A percentile compares a stretch with the other conserved stretches of the same genome.
Conservation (phyloP, 176 grass and related monocot genomes). For the Bolboschoenus planiculmis region DNA sequence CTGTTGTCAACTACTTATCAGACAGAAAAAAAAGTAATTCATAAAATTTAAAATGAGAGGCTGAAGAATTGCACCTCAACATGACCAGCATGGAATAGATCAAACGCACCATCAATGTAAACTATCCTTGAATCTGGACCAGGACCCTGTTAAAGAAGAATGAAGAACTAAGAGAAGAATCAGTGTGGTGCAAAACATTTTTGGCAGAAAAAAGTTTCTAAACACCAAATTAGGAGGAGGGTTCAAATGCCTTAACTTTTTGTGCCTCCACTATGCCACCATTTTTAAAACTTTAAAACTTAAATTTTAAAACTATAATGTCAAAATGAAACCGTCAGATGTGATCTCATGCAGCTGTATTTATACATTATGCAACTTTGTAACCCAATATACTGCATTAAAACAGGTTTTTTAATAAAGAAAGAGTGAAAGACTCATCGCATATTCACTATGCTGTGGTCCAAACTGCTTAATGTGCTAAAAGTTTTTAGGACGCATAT, state of each 20-base stretch:
- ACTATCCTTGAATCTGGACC: conserved; percentile 76
- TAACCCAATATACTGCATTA: not conserved
- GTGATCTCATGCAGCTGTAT: not conserved
- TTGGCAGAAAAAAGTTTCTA: not conserved
- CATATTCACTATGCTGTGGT: not conserved
- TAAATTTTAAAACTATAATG: no score
- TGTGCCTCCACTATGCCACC: no score
- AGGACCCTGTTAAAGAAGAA: conserved; percentile 56
- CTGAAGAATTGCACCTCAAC: conserved; percentile 60
- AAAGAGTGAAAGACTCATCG: not conserved
- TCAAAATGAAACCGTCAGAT: no score
- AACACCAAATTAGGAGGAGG: conserved; percentile 18
- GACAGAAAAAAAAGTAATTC: not conserved
- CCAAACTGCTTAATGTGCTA: not conserved
- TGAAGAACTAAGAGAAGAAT: conserved; percentile 22
- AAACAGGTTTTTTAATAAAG: not conserved
- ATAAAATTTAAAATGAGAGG: conserved; percentile 8
- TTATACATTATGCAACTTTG: not conserved
- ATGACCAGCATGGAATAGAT: conserved; percentile 96
- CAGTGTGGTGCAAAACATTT: not conserved
- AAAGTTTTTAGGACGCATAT: not conserved
- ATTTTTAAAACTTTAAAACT: no score
- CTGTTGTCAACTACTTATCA: not conserved
- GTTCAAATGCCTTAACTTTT: no score
- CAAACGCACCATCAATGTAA: conserved; percentile 94